Evolutionary conservation across 83 land plant species (phyloP).

Genomic region (Thuja plicata): DNA sequence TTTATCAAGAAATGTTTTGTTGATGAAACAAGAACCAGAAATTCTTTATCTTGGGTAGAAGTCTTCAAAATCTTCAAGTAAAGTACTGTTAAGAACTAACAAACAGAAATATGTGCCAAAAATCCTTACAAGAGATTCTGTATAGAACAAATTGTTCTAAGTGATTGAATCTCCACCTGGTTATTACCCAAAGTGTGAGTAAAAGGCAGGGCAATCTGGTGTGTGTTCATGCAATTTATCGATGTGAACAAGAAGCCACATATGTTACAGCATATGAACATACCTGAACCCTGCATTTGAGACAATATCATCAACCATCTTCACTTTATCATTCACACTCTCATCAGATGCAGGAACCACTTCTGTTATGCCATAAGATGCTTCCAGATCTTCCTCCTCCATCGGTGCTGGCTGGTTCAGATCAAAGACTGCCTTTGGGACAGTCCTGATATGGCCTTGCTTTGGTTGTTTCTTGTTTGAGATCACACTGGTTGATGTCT

Average conservation of each 20-base stretch:
- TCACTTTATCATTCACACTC: not conserved
- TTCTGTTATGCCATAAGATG: not conserved
- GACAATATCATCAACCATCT: not conserved
- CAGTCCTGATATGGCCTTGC: not conserved
- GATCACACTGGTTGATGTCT: not conserved
- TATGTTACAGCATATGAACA: not conserved
- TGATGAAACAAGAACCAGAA: constrained; percentile 2
- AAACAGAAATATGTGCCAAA: not conserved
- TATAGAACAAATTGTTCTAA: not conserved
- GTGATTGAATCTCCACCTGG: not conserved
- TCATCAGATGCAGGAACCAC: not conserved
- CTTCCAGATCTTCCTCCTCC: constrained; percentile 18
- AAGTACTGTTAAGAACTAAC: not conserved
- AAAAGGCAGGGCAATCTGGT: not conserved
- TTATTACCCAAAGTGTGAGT: not conserved
- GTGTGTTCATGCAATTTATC: not conserved
- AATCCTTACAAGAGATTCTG: constrained; percentile 10
- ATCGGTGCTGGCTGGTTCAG: constrained; percentile 26
- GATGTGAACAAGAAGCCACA: constrained; percentile 13
- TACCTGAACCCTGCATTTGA: not conserved
- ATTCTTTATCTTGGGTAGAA: not conserved
- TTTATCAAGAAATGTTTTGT: not conserved
- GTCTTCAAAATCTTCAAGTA: constrained; percentile 1
- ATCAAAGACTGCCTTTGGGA: constrained; percentile 19
- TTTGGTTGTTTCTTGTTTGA: not conserved